phyloP scores from a whole-genome alignment of 1,139 yeast species.

The Nakaseomyces nivariensis region DNA sequence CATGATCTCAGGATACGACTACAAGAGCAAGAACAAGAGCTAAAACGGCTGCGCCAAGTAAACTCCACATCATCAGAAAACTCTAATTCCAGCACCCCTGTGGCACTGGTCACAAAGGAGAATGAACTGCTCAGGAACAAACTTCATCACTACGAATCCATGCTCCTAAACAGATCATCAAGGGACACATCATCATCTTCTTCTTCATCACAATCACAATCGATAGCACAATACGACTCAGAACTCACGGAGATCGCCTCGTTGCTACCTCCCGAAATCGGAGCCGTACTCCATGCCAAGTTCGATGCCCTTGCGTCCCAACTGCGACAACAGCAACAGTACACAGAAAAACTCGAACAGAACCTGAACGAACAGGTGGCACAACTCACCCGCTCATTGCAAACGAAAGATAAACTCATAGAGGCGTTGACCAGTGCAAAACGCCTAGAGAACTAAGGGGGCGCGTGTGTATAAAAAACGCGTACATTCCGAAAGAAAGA shows the following conservation, averaged over 20 bases:
- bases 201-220: not conserved
- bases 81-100: slow-evolving; percentile 1
- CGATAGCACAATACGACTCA: slow-evolving; percentile 10
- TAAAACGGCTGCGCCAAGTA: slow-evolving; percentile 2
- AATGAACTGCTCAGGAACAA: slow-evolving; percentile 29
- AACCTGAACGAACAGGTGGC: slow-evolving; percentile 33
- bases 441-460: slow-evolving; percentile 34
- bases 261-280: slow-evolving; percentile 23
- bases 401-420: slow-evolving; percentile 69
- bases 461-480: too few relatives aligned
- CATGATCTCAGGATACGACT: slow-evolving; percentile 4
- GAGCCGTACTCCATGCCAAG: slow-evolving; percentile 21
- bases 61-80: too few relatives aligned
- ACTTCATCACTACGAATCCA: slow-evolving; percentile 27
- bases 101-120: slow-evolving; percentile 7
- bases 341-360: slow-evolving; percentile 16
- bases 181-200: not conserved
- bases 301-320: slow-evolving; percentile 21
- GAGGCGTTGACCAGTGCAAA: slow-evolving; percentile 58
- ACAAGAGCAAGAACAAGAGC: slow-evolving; percentile 3
- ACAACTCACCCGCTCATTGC: slow-evolving; percentile 51
- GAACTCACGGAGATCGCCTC: slow-evolving; percentile 22
- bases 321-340: slow-evolving; percentile 15
- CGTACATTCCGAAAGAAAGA: not conserved
- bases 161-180: slow-evolving; percentile 7